A percentile compares a stretch with the other conserved stretches of the same genome.
Conservation (phyloP, 2,329 filamentous ascomycete species). For the Ophiostoma tasmaniense region DNA sequence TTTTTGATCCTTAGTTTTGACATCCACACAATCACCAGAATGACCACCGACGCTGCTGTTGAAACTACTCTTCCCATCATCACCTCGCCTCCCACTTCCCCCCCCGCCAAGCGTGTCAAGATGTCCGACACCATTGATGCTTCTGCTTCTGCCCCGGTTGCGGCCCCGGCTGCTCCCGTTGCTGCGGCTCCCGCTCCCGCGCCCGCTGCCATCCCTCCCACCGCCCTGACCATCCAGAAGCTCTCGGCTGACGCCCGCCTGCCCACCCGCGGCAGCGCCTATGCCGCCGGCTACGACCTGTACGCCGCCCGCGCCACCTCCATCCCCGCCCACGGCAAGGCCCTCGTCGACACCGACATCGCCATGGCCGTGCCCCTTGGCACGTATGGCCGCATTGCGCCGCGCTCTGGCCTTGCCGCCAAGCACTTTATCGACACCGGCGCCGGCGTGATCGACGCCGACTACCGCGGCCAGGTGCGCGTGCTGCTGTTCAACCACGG, state of each 20-base stretch:
- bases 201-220: conserved; percentile 20
- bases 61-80: conserved; percentile 10
- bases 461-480: conserved; percentile 91
- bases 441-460: conserved; percentile 93
- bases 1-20: no score
- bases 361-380: conserved; percentile 82
- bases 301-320: conserved; percentile 68
- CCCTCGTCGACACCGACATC: conserved; percentile 81
- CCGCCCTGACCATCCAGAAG: conserved; percentile 73
- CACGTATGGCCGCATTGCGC: conserved; percentile 86
- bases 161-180: conserved; percentile 20
- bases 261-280: conserved; percentile 80
- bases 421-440: conserved; percentile 97
- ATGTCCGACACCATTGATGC: conserved; percentile 32
- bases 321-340: conserved; percentile 77
- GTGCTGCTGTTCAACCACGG: conserved; percentile 90
- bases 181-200: conserved; percentile 17
- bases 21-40: background rate
- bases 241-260: conserved; percentile 69
- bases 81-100: conserved; percentile 56
- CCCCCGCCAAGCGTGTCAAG: conserved; percentile 74
- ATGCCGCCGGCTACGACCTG: conserved; percentile 88
- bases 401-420: conserved; percentile 78
- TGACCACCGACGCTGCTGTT: conserved; percentile 16
- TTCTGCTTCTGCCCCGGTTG: conserved; percentile 26